phyloP scores from a whole-genome alignment of 148 eudicot genomes.

The Dysphania ambrosioides region DNA sequence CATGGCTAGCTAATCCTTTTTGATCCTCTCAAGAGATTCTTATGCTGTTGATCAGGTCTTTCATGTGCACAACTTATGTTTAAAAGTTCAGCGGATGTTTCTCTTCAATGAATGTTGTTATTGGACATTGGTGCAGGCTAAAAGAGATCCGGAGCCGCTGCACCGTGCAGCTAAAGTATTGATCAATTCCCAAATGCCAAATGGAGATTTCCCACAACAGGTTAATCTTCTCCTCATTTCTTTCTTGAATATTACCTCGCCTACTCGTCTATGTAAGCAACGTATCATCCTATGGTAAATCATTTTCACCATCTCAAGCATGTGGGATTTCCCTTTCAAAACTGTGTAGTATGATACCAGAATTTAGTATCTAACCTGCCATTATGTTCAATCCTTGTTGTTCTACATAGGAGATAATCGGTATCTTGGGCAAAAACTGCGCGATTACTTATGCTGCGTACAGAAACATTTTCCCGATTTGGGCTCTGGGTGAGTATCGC shows the following conservation, averaged over 20 bases:
- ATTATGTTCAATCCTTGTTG: background rate
- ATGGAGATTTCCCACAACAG: conserved; percentile 95
- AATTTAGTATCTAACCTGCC: background rate
- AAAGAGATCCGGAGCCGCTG: conserved; percentile 67
- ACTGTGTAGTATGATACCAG: background rate
- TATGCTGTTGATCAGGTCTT: too few relatives aligned
- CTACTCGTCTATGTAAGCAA: background rate
- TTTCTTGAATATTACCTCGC: too few relatives aligned
- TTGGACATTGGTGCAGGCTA: conserved; percentile 49
- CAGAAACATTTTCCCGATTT: conserved; percentile 77
- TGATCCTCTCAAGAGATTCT: too few relatives aligned
- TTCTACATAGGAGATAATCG: conserved; percentile 80
- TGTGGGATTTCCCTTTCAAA: too few relatives aligned
- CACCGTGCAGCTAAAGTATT: conserved; percentile 75
- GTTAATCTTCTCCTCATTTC: conserved; percentile 36
- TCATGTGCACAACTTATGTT: too few relatives aligned
- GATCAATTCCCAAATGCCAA: conserved; percentile 73
- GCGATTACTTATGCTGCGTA: conserved; percentile 82
- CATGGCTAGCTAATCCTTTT: background rate
- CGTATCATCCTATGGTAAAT: background rate
- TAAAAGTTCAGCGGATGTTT: too few relatives aligned
- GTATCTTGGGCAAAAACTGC: conserved; percentile 89
- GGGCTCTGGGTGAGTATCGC: conserved; percentile 93
- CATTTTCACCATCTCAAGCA: too few relatives aligned
- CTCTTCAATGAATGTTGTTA: background rate